Evolutionary conservation across 2,329 filamentous ascomycete genomes (phyloP).

Genomic region (Microdochium trichocladiopsis): DNA sequence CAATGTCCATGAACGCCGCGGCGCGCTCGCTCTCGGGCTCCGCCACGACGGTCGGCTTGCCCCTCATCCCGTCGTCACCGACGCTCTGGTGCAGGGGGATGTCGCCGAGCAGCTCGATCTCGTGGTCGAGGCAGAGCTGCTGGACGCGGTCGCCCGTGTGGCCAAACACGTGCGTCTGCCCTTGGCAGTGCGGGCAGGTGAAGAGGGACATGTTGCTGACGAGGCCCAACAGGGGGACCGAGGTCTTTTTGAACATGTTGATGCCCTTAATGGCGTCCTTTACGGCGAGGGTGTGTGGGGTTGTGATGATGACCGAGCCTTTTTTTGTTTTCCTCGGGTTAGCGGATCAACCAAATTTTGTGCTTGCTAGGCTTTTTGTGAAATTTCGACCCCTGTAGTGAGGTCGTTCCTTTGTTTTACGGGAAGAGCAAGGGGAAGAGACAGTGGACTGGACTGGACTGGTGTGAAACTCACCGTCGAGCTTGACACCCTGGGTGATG

Average conservation of each 20-base stretch:
- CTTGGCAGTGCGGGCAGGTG: constrained; percentile 68
- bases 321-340: background rate
- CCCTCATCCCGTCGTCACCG: constrained; percentile 78
- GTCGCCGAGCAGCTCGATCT: constrained; percentile 77
- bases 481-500: constrained; percentile 88
- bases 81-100: constrained; percentile 83
- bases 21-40: constrained; percentile 73
- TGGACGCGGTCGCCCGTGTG: constrained; percentile 52
- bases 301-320: constrained; percentile 83
- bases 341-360: too few relatives aligned
- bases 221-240: constrained; percentile 75
- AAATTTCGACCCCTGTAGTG: too few relatives aligned
- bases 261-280: constrained; percentile 90
- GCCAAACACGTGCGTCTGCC: constrained; percentile 71
- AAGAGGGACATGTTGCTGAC: constrained; percentile 91
- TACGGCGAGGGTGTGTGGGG: constrained; percentile 86
- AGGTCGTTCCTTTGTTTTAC: too few relatives aligned
- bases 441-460: too few relatives aligned
- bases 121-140: constrained; percentile 62
- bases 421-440: too few relatives aligned
- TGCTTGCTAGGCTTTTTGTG: too few relatives aligned
- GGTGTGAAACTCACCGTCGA: constrained; percentile 65
- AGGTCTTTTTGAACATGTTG: constrained; percentile 84
- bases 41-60: constrained; percentile 83
- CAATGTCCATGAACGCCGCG: constrained; percentile 65